Base-by-base conservation (phyloP, 106 monocot genomes). In the Acorus gramineus region DNA sequence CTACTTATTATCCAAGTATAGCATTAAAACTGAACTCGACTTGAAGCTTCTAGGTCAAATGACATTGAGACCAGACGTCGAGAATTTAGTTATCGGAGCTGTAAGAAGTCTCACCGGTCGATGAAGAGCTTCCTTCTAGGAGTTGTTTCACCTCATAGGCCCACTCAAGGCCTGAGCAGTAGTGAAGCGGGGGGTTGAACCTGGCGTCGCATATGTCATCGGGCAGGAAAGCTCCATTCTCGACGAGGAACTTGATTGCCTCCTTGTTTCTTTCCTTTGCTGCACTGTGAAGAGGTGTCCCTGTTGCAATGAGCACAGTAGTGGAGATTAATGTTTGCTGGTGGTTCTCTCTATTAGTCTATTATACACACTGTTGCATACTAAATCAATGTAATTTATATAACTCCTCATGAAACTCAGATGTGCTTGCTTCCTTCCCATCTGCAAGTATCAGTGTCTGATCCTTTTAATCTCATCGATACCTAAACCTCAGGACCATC, bases 121-220 rank as follows among this genome's bases (percentile, higher is more conserved):
- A 80, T 3, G 60, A 56, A 9, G 28, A 28, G 28, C 63, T 50
- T 13, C 64, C 69, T 14, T 93, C 83, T 5, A 76, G 79, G 4
- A 28, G 28, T 28, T 28, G 28, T 68, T 81, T 85, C 8, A 92
- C 82, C 56, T 98, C 92, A 7, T 98, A 98, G 5, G 98, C 98
- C 98, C 98, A 98, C 61, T 98, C 98, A 11, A 98, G 77, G 4
- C 98, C 92, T 7, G 88, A 73, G 76, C 98, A 98, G 66, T 98
- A 98, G 59, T 98, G 98, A 45, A 98, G 77, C 2, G 98, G 98
- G 5, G 98, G 98, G 61, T 98, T 98, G 81, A 98, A 98, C 46
- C 98, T 76, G 67, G 55, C 60, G 64, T 92, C 92, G 55, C 81
- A 68, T 44, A 98, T 91, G 77, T 88, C 83, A 4, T 84, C 78